A percentile compares a stretch with the other conserved stretches of the same genome.
phyloP scores from a whole-genome alignment of 768 basidiomycete species.

The Scleroderma bovista region DNA sequence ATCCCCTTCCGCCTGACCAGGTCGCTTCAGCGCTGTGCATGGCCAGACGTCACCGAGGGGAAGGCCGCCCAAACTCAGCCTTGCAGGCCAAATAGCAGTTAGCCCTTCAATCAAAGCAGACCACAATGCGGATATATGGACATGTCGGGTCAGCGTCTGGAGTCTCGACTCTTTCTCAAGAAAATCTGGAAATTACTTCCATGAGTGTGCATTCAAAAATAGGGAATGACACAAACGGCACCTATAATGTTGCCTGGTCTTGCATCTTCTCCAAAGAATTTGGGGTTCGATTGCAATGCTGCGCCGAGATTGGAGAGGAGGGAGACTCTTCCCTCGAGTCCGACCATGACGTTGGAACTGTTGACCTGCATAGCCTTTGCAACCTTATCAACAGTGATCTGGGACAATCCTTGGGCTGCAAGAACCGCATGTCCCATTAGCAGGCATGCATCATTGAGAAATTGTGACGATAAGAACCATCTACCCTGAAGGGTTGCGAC shows the following conservation, averaged over 20 bases:
- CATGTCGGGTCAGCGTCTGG: constrained; percentile 35
- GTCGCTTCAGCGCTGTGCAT: constrained; percentile 47
- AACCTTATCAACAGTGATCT: constrained; percentile 54
- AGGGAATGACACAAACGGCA: constrained; percentile 26
- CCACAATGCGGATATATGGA: constrained; percentile 81
- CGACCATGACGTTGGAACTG: constrained; percentile 79
- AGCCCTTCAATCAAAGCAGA: constrained; percentile 74
- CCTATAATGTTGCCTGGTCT: constrained; percentile 83
- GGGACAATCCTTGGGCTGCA: constrained; percentile 64
- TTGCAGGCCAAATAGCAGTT: constrained; percentile 83
- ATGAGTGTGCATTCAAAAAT: not conserved
- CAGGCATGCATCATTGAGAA: not conserved
- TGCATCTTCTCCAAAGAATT: constrained; percentile 68
- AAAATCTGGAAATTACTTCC: constrained; percentile 46
- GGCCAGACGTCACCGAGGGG: constrained; percentile 94
- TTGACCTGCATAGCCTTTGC: constrained; percentile 75
- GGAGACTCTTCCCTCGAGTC: constrained; percentile 78
- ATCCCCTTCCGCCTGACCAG: constrained; percentile 44
- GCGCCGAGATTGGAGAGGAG: constrained; percentile 68
- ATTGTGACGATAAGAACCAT: constrained; percentile 48
- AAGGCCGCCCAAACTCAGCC: constrained; percentile 60
- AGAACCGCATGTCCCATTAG: constrained; percentile 8
- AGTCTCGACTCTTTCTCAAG: constrained; percentile 50
- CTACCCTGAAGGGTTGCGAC: constrained; percentile 64
- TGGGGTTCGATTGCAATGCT: constrained; percentile 59